A percentile compares a stretch with the other conserved stretches of the same genome.
phyloP scores from a whole-genome alignment of 2,329 filamentous ascomycete genomes.

The Hypoxylon sp. region DNA sequence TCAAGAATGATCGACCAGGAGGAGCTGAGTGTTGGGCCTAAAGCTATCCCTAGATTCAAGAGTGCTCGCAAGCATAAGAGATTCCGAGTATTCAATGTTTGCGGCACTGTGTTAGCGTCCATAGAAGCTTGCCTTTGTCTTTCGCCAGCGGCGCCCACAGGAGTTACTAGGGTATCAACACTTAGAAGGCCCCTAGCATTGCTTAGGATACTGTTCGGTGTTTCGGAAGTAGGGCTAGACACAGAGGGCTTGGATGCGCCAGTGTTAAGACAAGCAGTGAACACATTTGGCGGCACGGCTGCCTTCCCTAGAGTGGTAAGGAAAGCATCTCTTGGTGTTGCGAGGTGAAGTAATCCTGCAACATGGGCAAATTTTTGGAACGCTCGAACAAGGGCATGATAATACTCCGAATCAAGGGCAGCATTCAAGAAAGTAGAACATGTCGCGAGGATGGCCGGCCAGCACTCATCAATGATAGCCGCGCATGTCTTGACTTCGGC shows the following conservation, averaged over 20 bases:
- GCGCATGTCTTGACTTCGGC: constrained; percentile 82
- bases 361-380: constrained; percentile 98
- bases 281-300: constrained; percentile 86
- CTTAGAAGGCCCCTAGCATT: constrained; percentile 81
- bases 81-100: constrained; percentile 86
- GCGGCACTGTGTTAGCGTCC: constrained; percentile 63
- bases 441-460: constrained; percentile 94
- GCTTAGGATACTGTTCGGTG: constrained; percentile 71
- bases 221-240: constrained; percentile 65
- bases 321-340: constrained; percentile 92
- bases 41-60: constrained; percentile 93
- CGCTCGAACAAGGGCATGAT: constrained; percentile 89
- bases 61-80: constrained; percentile 90
- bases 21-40: constrained; percentile 86
- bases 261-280: constrained; percentile 71
- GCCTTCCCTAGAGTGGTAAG: constrained; percentile 94
- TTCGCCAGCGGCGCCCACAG: constrained; percentile 69
- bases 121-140: constrained; percentile 71
- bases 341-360: constrained; percentile 85
- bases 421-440: constrained; percentile 97
- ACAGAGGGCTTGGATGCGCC: constrained; percentile 61
- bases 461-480: constrained; percentile 88
- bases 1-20: constrained; percentile 95
- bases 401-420: constrained; percentile 92
- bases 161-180: constrained; percentile 77